Evolutionary conservation across 176 grass and related monocot species (phyloP), one percentile per base, ranked within the genome.

Genomic region (Triticum monococcum): DNA sequence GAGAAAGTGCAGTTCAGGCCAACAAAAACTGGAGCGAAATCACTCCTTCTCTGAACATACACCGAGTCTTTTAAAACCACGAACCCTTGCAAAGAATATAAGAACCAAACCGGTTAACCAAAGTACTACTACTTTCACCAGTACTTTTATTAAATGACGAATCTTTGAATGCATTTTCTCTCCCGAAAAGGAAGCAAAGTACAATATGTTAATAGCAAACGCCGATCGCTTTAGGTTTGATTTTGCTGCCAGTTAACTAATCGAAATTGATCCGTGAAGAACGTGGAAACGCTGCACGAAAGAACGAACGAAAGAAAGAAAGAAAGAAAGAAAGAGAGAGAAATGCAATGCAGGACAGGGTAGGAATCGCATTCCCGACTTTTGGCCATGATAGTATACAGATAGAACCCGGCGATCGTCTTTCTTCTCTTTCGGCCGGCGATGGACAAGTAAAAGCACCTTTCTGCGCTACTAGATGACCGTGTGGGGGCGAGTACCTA

Each of bases 351-450:
- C 3, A 33, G 16, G 48, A 77, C 8, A 0, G 4, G 46, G 22
- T 33, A 8, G 69, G 70, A 62, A 88, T 88, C 81, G 13, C 50
- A 37, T 73, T 45, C 17, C 9, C 0, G 48, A 24, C 81, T 69
- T 90, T 83, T 74, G 45, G 45, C 36, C 56, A 9, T 25, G 67
- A 85, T 54, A 60, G 23, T 48, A 74, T 74, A 28, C 23, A 52
- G 48, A 52, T 17, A 46, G 45, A 46, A 81, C 26, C 67, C 75
- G 18, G 2, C 20, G 24, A 17, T 77, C 75, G 65, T 33, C 50
- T 84, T 64, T 72, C 77, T 81, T 0, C 6, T 62, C 86, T 91
- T 91, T 91, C 90, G 90, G 90, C 41, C 16, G 25, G 5, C 28
- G 23, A 85, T 72, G 26, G 32, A 43, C 8, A 13, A 52, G 12